These are phyloP conservation scores for Eucalyptus leucophloia DNA, from an alignment of 345 rosid genomes.

Conservation along the genomic window DNA sequence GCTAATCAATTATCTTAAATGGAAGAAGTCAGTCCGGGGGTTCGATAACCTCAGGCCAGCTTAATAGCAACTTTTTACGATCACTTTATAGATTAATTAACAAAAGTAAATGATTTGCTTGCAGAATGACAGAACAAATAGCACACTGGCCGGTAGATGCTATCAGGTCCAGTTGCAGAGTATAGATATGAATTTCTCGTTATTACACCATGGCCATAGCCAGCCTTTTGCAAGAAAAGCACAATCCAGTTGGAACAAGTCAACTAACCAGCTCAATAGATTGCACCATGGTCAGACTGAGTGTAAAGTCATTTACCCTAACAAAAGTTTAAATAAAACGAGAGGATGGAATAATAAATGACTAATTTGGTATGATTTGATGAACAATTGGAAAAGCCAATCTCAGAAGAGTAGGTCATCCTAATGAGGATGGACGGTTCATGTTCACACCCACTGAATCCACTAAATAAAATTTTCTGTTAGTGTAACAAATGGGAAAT, in stretches of 20 bases:
- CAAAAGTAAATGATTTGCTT: not conserved
- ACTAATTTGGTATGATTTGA: not conserved
- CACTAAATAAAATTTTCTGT: not conserved
- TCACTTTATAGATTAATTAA: not conserved
- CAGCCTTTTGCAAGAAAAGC: not conserved
- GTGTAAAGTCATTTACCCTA: not conserved
- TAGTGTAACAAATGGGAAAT: not conserved
- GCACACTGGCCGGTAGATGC: not conserved
- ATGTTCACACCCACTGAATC: not conserved
- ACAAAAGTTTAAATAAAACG: not conserved
- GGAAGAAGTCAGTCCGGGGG: not conserved
- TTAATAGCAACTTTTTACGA: not conserved
- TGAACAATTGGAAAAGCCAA: not conserved
- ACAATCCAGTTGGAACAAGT: not conserved
- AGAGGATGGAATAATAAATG: not conserved
- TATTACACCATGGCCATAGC: not conserved
- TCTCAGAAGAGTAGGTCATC: not conserved
- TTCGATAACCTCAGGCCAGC: not conserved
- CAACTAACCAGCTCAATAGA: not conserved
- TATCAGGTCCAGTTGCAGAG: not conserved
- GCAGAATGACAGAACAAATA: not conserved
- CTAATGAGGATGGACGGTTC: not conserved
- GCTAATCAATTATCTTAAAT: not conserved
- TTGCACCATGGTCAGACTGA: not conserved
- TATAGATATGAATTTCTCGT: not conserved